Conservation (phyloP, 129 eudicot species). For the Flaveria linearis region DNA sequence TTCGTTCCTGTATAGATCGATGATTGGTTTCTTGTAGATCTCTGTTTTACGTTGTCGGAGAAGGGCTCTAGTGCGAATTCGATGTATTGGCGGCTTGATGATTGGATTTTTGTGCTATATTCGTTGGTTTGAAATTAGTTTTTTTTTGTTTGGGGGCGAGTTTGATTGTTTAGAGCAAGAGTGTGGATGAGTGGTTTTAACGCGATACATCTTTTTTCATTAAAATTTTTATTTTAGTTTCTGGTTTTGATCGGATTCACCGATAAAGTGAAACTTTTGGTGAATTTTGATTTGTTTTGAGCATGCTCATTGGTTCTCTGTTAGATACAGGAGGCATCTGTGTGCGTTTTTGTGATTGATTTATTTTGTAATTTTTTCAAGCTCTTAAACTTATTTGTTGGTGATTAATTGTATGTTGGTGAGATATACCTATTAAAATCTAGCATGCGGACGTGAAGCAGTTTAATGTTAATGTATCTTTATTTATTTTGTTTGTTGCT, state of each 20-base stretch:
- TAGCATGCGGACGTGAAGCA: background rate
- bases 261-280: background rate
- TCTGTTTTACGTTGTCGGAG: background rate
- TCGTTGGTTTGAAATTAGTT: background rate
- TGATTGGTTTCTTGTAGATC: background rate
- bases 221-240: background rate
- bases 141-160: background rate
- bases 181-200: background rate
- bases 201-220: background rate
- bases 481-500: background rate
- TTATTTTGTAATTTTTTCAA: background rate
- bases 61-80: background rate
- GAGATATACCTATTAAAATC: background rate
- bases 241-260: background rate
- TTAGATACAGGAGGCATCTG: background rate
- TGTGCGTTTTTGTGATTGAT: background rate
- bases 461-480: background rate
- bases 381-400: background rate
- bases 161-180: background rate
- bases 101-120: background rate
- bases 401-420: background rate
- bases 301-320: background rate
- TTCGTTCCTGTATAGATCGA: slow-evolving; percentile 4
- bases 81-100: background rate
- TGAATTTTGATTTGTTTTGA: background rate